These are phyloP conservation scores for Dendrothele bispora DNA, from an alignment of 768 basidiomycete genomes.

Conservation along the genomic window DNA sequence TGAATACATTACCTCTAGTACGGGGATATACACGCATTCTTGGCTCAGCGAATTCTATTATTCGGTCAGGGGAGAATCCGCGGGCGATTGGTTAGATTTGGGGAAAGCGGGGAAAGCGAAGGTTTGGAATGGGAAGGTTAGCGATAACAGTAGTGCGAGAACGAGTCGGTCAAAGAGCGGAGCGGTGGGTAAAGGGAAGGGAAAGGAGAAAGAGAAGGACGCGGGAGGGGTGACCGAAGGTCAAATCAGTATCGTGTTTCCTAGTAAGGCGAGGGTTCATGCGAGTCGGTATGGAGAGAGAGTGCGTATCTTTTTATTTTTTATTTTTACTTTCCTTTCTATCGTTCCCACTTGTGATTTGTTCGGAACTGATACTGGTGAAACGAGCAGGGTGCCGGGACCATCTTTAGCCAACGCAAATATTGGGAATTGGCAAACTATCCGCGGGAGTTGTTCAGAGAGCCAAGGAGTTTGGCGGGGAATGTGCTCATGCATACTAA, in stretches of 20 bases:
- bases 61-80: conserved; percentile 74
- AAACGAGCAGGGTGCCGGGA: conserved; percentile 82
- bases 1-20: conserved; percentile 63
- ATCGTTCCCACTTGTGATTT: conserved; percentile 3
- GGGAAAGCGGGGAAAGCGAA: conserved; percentile 55
- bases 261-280: conserved; percentile 67
- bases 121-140: too few species aligned
- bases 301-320: conserved; percentile 36
- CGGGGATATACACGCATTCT: conserved; percentile 75
- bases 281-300: conserved; percentile 58
- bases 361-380: too few species aligned
- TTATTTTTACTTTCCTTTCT: conserved; percentile 16
- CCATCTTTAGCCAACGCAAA: conserved; percentile 77
- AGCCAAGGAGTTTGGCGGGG: conserved; percentile 81
- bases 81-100: conserved; percentile 70
- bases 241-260: conserved; percentile 85
- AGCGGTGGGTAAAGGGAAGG: too few species aligned
- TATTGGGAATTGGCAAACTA: conserved; percentile 75
- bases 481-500: conserved; percentile 91
- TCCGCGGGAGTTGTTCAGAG: conserved; percentile 69
- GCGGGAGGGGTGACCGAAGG: too few species aligned
- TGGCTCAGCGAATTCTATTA: conserved; percentile 87
- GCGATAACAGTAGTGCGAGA: too few species aligned
- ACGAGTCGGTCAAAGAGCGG: too few species aligned
- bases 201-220: conserved; percentile 52